Base-by-base conservation (phyloP, 2,329 filamentous ascomycete species). In the Neophaeococcomyces mojaviensis region DNA sequence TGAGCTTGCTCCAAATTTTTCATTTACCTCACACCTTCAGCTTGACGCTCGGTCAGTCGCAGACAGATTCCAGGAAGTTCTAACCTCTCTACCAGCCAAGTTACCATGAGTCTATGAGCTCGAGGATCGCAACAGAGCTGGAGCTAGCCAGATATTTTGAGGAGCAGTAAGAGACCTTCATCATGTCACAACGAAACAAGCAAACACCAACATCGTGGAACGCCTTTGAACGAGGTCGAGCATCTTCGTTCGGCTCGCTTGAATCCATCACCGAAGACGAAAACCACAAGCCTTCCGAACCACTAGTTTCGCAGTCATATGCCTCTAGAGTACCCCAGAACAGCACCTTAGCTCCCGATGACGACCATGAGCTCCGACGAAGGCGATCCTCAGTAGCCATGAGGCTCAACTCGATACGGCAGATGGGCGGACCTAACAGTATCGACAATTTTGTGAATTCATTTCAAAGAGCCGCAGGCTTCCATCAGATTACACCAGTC, bases 391-490 rank as follows among this genome's bases (percentile, higher is more conserved):
- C 68, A n/a, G 59, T 69, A 39, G 65, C 66, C 7, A 66, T 74
- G 59, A 72, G 75, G 40, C 61, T 78, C 45, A 65, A 68, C 38
- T 66, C 71, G 5, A 52, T 71, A 24, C 59, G 67, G 55, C 82
- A 94, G 50, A 82, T 86, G 39, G 92, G 90, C 53, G 90, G 90
- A 41, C 84, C 89, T 50, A 97, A 97, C 71, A 94, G 86, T 65
- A 85, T 97, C 58, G 84, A 92, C 60, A 94, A 89, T 59, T 97
- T 97, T 62, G 86, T 89, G 36, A 79, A 85, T 50, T 94, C 87
- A 57, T 95, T 88, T 85, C 87, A 90, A 66, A 82, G 90, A 62
- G 90, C 90, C 31, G 88, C 88, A 20, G 83, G 77, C 47, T 97
- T 97, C 65, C 78, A 81, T 53, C 89, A 96, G 64, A 86, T 95